Evolutionary conservation across 768 basidiomycete species (phyloP).

Genomic region (Podaxis carcinomalis): DNA sequence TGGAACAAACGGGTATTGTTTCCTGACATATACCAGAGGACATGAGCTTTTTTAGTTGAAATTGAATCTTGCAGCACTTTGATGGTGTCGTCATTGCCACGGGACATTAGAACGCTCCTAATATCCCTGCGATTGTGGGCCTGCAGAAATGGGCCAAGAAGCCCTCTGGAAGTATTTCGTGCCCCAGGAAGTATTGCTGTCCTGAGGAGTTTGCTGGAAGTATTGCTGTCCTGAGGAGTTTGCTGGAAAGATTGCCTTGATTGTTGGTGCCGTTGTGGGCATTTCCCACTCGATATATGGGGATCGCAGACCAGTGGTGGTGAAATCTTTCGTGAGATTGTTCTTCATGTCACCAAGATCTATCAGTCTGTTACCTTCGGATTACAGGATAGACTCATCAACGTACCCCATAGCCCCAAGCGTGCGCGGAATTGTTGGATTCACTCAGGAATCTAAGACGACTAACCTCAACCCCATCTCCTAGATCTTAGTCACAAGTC

Average conservation of each 20-base stretch:
- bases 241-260: constrained; percentile 32
- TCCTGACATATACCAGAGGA: background rate
- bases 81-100: constrained; percentile 31
- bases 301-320: constrained; percentile 27
- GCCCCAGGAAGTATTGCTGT: constrained; percentile 38
- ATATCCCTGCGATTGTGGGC: constrained; percentile 29
- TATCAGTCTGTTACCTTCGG: constrained; percentile 22
- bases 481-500: constrained; percentile 11
- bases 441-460: background rate
- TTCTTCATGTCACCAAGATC: constrained; percentile 24
- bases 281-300: background rate
- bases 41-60: constrained; percentile 1
- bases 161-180: constrained; percentile 30
- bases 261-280: constrained; percentile 38
- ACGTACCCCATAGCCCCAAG: background rate
- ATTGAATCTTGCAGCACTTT: constrained; percentile 23
- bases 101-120: constrained; percentile 31
- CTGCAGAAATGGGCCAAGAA: constrained; percentile 27
- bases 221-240: constrained; percentile 35
- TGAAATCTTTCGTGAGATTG: constrained; percentile 33
- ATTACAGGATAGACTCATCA: background rate
- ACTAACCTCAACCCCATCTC: background rate
- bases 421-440: constrained; percentile 2
- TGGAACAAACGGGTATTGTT: constrained; percentile 33
- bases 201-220: constrained; percentile 32